A percentile compares a stretch with the other conserved stretches of the same genome.
phyloP scores from a whole-genome alignment of 257 asterid genomes.

The Henckelia pumila region DNA sequence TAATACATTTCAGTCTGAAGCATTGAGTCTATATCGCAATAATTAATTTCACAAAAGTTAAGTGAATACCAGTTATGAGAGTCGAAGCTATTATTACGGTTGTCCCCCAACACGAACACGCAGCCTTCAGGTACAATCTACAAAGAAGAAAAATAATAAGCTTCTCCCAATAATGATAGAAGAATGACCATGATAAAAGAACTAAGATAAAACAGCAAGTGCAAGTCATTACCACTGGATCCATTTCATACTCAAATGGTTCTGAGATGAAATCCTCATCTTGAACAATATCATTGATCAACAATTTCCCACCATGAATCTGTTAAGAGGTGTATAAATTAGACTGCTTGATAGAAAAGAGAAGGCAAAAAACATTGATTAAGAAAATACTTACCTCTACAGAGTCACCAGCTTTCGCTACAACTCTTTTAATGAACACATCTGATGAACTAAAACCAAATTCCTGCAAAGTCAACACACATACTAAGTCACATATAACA shows the following conservation, averaged over 20 bases:
- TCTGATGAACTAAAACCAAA: slow-evolving; percentile 67
- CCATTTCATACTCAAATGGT: slow-evolving; percentile 87
- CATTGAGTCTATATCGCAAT: neutral
- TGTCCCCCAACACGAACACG: slow-evolving; percentile 96
- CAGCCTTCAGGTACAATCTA: slow-evolving; percentile 88
- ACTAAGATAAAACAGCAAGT: slow-evolving; percentile 1
- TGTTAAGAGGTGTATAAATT: slow-evolving; percentile 29
- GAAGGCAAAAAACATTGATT: slow-evolving; percentile 12
- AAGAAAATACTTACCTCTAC: slow-evolving; percentile 56
- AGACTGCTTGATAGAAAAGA: slow-evolving; percentile 18
- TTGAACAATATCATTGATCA: slow-evolving; percentile 69
- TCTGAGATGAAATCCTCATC: slow-evolving; percentile 88
- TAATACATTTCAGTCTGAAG: neutral
- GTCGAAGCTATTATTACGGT: slow-evolving; percentile 89
- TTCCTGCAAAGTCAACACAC: slow-evolving; percentile 43
- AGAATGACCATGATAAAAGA: slow-evolving; percentile 3
- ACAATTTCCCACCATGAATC: slow-evolving; percentile 75
- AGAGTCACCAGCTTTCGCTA: slow-evolving; percentile 86
- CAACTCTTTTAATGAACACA: slow-evolving; percentile 86
- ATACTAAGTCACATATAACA: slow-evolving; percentile 3
- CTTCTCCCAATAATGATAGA: slow-evolving; percentile 6
- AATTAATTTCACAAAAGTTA: neutral
- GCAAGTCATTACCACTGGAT: slow-evolving; percentile 52
- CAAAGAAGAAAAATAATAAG: slow-evolving; percentile 20
- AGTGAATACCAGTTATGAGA: slow-evolving; percentile 76